Percentiles rank a stretch among this genome's conserved stretches.
phyloP scores from a whole-genome alignment of 352 stramenopile species.

The Phytophthora nicotianae region DNA sequence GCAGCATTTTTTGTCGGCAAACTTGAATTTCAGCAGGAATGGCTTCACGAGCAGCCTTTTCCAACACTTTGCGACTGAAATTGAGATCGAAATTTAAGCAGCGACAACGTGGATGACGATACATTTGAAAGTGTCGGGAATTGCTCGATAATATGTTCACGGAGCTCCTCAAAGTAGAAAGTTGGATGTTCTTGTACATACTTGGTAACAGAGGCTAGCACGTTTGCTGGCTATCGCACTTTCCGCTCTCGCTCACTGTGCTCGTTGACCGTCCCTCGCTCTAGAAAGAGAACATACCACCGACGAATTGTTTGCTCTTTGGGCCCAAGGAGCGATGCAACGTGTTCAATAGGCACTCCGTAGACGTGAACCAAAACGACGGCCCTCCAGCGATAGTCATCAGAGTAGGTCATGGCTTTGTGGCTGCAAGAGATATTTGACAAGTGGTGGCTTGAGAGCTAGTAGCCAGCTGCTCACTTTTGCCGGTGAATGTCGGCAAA shows the following conservation, averaged over 20 bases:
- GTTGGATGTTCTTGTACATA: too few species aligned
- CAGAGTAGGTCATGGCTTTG: background rate
- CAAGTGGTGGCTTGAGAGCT: too few species aligned
- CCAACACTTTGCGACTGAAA: background rate
- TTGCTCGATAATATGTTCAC: too few species aligned
- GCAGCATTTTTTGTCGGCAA: constrained; percentile 4
- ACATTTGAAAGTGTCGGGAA: background rate
- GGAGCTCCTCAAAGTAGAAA: too few species aligned
- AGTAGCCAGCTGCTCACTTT: background rate
- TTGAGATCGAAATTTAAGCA: constrained; percentile 7
- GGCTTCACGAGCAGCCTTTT: constrained; percentile 3
- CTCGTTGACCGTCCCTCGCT: constrained; percentile 1
- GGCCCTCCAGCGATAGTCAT: constrained; percentile 11
- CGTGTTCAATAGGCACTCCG: constrained; percentile 1
- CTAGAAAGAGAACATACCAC: constrained; percentile 7
- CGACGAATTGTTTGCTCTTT: constrained; percentile 6
- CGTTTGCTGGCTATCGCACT: background rate
- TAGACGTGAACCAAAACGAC: constrained; percentile 11
- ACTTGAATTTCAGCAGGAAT: constrained; percentile 5
- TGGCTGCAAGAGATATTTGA: too few species aligned
- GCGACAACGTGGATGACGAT: background rate
- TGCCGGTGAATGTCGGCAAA: constrained; percentile 4
- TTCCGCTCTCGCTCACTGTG: background rate
- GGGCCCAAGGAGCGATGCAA: constrained; percentile 2
- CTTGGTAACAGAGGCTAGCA: background rate